Conservation (phyloP, 805 yeast species). For the Wickerhamomyces alni region DNA sequence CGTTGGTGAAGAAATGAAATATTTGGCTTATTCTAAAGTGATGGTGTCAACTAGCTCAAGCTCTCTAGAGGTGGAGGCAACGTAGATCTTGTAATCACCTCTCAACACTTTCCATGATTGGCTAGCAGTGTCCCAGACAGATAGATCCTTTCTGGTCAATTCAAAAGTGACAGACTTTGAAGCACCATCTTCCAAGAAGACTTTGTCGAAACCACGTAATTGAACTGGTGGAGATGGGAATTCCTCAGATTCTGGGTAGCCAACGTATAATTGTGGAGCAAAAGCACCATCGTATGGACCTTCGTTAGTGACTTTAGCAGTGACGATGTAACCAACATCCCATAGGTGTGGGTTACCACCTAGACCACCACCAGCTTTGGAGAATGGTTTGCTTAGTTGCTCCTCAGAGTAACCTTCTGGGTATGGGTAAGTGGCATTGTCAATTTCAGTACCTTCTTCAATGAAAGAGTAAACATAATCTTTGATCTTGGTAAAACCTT, state of each 20-base stretch:
- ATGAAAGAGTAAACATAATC: conserved; percentile 47
- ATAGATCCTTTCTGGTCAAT: conserved; percentile 42
- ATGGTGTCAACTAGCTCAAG: conserved; percentile 32
- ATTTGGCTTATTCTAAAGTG: neutral
- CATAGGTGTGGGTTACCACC: conserved; percentile 56
- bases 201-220: conserved; percentile 50
- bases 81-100: conserved; percentile 44
- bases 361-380: conserved; percentile 35
- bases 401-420: conserved; percentile 26
- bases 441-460: conserved; percentile 14
- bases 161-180: conserved; percentile 31
- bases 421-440: conserved; percentile 19
- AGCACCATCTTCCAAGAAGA: conserved; percentile 35
- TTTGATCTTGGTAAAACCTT: conserved; percentile 40
- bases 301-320: conserved; percentile 38
- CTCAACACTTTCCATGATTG: conserved; percentile 52
- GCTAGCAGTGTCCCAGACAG: conserved; percentile 45
- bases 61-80: conserved; percentile 40
- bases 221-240: conserved; percentile 42
- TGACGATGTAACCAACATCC: conserved; percentile 41
- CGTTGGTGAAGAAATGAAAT: too few relatives aligned
- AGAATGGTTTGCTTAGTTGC: conserved; percentile 17
- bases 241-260: conserved; percentile 33
- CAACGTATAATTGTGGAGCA: conserved; percentile 48
- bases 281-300: conserved; percentile 41